Base-by-base conservation (phyloP, 2,329 filamentous ascomycete genomes). In the Akanthomyces lecanii region DNA sequence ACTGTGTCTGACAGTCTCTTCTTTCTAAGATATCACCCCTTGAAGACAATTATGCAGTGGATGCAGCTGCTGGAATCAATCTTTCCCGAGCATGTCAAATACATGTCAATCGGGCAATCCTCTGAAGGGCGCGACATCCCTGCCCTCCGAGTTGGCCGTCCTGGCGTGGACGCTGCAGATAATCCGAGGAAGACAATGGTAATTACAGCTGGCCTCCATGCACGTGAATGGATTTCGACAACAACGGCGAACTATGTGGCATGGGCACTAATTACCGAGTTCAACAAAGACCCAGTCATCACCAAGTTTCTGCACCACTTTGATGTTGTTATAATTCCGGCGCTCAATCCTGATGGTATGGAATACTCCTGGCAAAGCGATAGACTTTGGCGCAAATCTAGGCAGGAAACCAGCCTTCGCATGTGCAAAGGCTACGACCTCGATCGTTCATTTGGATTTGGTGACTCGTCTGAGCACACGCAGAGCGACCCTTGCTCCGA, bases 191-290 rank as follows among this genome's bases (percentile, higher is more conserved):
- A 91, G 73, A 94, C 91, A 0, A 86, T 97, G 63, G 79, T 97
- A 57, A 80, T 99, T 23, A 88, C 88, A 4, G 95, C 92, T 61
- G 94, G 94, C 55, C 82, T 90, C n/a, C 95, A 98, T 74, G 94
- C 93, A 3, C 86, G 95, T 44, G 95, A 99, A 79, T 99, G 95
- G 95, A 96, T 99, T 67, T 91, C 92, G 53, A 92, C 89, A 0
- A 95, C 89, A 70, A 96, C 92, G 0, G 91, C 96, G 59, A 96
- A 89, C 70, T 98, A 96, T 70, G 79, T 97, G 36, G 92, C 94
- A 11, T 97, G 95, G 85, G 90, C 86, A 18, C 82, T 98, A 54
- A 90, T 97, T 69, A 93, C 90, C 0, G 85, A 87, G 5, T 96
- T 94, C 73, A 90, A 90, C 65, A 91, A 91, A 67, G 81, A 84